Percentiles rank a stretch among this genome's conserved stretches.
phyloP scores from a whole-genome alignment of 768 basidiomycete genomes.

The Rubroboletus pulcherrimus region DNA sequence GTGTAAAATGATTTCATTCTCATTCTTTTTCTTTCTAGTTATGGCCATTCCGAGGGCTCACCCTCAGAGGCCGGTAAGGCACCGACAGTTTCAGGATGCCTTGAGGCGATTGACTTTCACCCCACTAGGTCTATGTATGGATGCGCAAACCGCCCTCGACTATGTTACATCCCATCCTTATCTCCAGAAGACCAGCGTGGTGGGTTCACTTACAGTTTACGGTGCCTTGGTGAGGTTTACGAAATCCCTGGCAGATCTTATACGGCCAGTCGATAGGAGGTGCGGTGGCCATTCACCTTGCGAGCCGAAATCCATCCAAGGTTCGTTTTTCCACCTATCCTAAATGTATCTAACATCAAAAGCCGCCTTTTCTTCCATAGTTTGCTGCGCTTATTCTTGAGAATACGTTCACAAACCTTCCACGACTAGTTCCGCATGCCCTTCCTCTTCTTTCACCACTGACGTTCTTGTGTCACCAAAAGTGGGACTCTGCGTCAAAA shows the following conservation, averaged over 20 bases:
- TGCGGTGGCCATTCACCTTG: constrained; percentile 87
- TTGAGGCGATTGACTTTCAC: background rate
- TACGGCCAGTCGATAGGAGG: constrained; percentile 92
- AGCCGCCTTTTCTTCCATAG: constrained; percentile 32
- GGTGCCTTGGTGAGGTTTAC: background rate
- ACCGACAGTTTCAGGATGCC: background rate
- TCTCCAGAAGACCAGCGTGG: constrained; percentile 64
- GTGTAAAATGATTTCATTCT: background rate
- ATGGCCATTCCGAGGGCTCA: constrained; percentile 82
- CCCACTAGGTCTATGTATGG: constrained; percentile 64
- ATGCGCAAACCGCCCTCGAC: constrained; percentile 81
- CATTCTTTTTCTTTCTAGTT: constrained; percentile 42
- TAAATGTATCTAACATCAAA: background rate
- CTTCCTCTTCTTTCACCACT: constrained; percentile 72
- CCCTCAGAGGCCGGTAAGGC: constrained; percentile 76
- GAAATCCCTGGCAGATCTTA: constrained; percentile 46
- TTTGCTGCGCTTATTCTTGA: constrained; percentile 81
- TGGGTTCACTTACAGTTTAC: constrained; percentile 32
- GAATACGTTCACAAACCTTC: constrained; percentile 89
- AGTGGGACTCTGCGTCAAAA: constrained; percentile 78
- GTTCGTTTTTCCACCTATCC: constrained; percentile 32
- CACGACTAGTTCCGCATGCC: constrained; percentile 74
- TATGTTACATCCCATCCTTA: constrained; percentile 61
- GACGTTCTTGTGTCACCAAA: constrained; percentile 79
- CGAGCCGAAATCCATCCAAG: constrained; percentile 68